phyloP scores from a whole-genome alignment of 2,329 filamentous ascomycete genomes.

The Aschersonia sp. region DNA sequence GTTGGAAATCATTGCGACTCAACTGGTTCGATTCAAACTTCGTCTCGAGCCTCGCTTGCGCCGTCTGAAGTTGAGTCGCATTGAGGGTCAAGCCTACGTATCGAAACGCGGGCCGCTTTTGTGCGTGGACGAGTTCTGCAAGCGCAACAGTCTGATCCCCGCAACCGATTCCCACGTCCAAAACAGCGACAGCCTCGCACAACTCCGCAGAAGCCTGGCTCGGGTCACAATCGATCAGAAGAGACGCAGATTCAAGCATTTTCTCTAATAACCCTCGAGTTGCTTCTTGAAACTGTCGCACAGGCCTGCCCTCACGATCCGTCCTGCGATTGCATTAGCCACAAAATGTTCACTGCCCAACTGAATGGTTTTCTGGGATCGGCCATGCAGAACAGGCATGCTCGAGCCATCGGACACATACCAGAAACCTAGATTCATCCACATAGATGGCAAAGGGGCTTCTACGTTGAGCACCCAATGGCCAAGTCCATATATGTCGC shows the following conservation, averaged over 20 bases:
- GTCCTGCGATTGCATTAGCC: slow-evolving; percentile 12
- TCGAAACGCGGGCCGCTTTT: not conserved
- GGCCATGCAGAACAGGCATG: too few relatives aligned
- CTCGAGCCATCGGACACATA: slow-evolving; percentile 15
- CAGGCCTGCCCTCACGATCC: slow-evolving; percentile 11
- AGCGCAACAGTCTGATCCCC: not conserved
- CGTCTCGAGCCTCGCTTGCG: not conserved
- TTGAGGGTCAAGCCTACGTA: not conserved
- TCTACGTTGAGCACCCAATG: slow-evolving; percentile 41
- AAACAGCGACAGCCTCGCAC: slow-evolving; percentile 15
- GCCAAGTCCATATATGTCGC: slow-evolving; percentile 31
- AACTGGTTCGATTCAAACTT: not conserved
- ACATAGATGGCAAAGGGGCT: slow-evolving; percentile 34
- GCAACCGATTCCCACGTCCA: slow-evolving; percentile 20
- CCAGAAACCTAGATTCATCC: slow-evolving; percentile 52
- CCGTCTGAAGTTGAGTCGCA: not conserved
- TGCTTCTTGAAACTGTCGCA: slow-evolving; percentile 27
- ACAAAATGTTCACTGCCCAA: not conserved
- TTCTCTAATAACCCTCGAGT: slow-evolving; percentile 32
- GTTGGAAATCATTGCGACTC: slow-evolving; percentile 10
- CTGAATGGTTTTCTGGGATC: too few relatives aligned
- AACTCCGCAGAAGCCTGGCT: not conserved
- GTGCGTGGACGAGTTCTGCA: not conserved
- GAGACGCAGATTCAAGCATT: slow-evolving; percentile 27
- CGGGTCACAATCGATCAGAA: slow-evolving; percentile 13